Evolutionary conservation across 2,329 filamentous ascomycete species (phyloP).

Genomic region (Bipolaris oryzae): DNA sequence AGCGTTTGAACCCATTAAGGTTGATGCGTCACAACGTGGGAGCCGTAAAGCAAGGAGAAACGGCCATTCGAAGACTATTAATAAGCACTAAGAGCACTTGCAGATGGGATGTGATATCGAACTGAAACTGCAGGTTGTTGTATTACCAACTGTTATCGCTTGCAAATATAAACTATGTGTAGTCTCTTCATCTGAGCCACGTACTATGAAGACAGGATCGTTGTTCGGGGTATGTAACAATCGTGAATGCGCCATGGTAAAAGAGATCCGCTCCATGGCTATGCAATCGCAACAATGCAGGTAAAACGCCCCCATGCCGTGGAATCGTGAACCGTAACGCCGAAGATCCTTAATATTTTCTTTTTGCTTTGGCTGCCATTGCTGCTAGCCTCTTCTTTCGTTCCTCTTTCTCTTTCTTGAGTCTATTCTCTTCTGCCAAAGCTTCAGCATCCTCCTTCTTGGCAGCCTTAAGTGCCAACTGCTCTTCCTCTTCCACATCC

Average conservation of each 20-base stretch:
- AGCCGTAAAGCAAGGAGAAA: background rate
- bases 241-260: slow-evolving; percentile 28
- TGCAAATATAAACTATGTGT: slow-evolving; percentile 26
- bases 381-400: slow-evolving; percentile 42
- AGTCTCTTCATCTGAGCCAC: slow-evolving; percentile 18
- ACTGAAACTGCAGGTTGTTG: slow-evolving; percentile 7
- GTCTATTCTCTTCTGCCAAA: slow-evolving; percentile 60
- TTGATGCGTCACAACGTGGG: background rate
- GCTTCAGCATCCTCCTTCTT: slow-evolving; percentile 71
- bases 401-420: slow-evolving; percentile 45
- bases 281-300: slow-evolving; percentile 39
- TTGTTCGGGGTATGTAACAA: slow-evolving; percentile 24
- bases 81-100: background rate
- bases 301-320: slow-evolving; percentile 35
- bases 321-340: slow-evolving; percentile 36
- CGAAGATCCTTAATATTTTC: slow-evolving; percentile 34
- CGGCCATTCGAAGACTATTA: background rate
- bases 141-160: slow-evolving; percentile 10
- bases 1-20: background rate
- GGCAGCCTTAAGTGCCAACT: slow-evolving; percentile 65
- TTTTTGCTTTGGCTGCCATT: slow-evolving; percentile 41
- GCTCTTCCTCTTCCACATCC: slow-evolving; percentile 76
- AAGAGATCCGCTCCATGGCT: slow-evolving; percentile 37
- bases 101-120: slow-evolving; percentile 3
- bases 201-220: slow-evolving; percentile 26